phyloP scores from a whole-genome alignment of 1,139 yeast genomes.

The Saccharomyces hybrid region DNA sequence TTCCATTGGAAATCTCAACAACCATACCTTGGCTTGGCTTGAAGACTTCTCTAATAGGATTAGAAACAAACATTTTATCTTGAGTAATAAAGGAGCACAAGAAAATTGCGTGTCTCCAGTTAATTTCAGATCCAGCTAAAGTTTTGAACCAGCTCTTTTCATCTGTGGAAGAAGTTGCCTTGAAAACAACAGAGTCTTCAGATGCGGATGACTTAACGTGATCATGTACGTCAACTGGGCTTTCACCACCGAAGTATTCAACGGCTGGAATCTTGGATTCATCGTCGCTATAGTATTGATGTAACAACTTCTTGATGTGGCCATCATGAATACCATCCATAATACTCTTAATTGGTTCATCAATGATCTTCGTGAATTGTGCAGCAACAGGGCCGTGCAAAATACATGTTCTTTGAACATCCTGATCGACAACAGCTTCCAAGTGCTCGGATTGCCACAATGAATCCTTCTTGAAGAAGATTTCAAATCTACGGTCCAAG shows the following conservation, averaged over 20 bases:
- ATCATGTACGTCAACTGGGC: constrained; percentile 38
- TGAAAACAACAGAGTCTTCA: constrained; percentile 38
- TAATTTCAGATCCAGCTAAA: constrained; percentile 69
- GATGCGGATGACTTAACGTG: constrained; percentile 27
- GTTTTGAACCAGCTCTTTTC: constrained; percentile 63
- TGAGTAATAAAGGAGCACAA: constrained; percentile 76
- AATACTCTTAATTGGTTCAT: constrained; percentile 88
- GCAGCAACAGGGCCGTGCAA: constrained; percentile 99
- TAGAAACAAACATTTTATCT: constrained; percentile 68
- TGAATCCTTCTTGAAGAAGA: constrained; percentile 96
- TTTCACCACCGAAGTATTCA: constrained; percentile 77
- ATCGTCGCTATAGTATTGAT: constrained; percentile 66
- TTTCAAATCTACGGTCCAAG: constrained; percentile 87
- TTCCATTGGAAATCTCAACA: constrained; percentile 53
- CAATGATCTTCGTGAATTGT: constrained; percentile 73
- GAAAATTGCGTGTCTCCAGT: constrained; percentile 90
- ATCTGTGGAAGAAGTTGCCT: constrained; percentile 45
- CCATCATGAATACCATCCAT: constrained; percentile 86
- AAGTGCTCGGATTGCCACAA: constrained; percentile 98
- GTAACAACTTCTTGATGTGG: constrained; percentile 62
- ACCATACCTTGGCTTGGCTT: constrained; percentile 52
- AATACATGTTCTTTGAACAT: constrained; percentile 96
- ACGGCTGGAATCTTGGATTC: constrained; percentile 69
- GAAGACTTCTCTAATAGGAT: constrained; percentile 73
- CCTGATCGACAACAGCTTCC: constrained; percentile 92